Conservation (phyloP, 2,329 filamentous ascomycete species). For the Trichoderma harzianum region DNA sequence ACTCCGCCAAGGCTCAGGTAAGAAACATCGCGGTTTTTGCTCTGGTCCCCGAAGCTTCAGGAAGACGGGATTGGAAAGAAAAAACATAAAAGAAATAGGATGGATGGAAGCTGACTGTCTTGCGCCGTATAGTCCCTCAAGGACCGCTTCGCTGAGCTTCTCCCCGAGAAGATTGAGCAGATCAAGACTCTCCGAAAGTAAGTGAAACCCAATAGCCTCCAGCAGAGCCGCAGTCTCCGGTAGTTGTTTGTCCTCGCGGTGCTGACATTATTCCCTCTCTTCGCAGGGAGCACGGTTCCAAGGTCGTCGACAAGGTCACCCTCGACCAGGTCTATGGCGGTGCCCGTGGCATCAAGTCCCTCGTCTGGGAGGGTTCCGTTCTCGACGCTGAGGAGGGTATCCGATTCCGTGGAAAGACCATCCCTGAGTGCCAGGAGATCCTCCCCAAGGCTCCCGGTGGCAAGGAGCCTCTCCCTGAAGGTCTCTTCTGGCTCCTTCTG, state of each 20-base stretch:
- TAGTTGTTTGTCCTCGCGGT: neutral
- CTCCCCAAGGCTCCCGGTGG: slow-evolving; percentile 96
- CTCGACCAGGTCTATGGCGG: slow-evolving; percentile 99
- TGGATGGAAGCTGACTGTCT: slow-evolving; percentile 19
- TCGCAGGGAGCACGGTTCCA: slow-evolving; percentile 83
- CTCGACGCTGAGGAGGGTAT: slow-evolving; percentile 99
- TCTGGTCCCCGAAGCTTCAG: neutral
- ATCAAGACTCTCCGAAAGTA: slow-evolving; percentile 98
- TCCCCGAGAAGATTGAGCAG: slow-evolving; percentile 97
- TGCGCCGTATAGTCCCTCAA: slow-evolving; percentile 73
- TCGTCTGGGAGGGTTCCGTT: slow-evolving; percentile 98
- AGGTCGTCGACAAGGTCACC: slow-evolving; percentile 95
- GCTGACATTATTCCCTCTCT: slow-evolving; percentile 20
- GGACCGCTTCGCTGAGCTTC: slow-evolving; percentile 94
- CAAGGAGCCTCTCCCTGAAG: slow-evolving; percentile 95
- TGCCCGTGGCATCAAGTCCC: slow-evolving; percentile 96
- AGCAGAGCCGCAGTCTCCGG: slow-evolving; percentile 22
- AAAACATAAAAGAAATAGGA: neutral
- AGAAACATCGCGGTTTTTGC: slow-evolving; percentile 24
- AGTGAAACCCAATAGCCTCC: slow-evolving; percentile 30
- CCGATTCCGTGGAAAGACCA: slow-evolving; percentile 98
- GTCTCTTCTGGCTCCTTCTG: slow-evolving; percentile 99
- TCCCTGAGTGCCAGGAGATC: slow-evolving; percentile 96
- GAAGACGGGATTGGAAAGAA: neutral
- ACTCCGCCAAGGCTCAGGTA: slow-evolving; percentile 91